Evolutionary conservation across 2,329 filamentous ascomycete species (phyloP).

Genomic region (Epicoccum nigrum): DNA sequence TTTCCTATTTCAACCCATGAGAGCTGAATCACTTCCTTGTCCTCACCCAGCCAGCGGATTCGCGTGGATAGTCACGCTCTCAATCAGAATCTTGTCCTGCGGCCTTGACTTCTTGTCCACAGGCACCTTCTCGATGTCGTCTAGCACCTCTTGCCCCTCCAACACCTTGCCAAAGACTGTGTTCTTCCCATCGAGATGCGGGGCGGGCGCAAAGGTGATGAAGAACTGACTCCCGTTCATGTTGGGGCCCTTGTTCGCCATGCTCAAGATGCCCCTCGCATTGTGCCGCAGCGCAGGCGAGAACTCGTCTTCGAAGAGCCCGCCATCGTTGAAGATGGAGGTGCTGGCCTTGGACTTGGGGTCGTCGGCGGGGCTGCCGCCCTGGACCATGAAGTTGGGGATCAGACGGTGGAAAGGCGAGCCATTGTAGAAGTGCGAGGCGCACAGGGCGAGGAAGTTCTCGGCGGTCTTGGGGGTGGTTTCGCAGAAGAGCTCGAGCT

Average conservation of each 20-base stretch:
- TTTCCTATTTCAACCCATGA: background rate
- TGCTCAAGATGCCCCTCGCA: conserved; percentile 72
- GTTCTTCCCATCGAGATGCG: conserved; percentile 83
- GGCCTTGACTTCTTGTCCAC: conserved; percentile 81
- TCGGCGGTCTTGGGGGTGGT: conserved; percentile 91
- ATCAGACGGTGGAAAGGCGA: conserved; percentile 83
- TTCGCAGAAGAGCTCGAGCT: conserved; percentile 96
- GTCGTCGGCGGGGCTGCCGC: conserved; percentile 63
- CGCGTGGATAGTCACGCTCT: conserved; percentile 75
- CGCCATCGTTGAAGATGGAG: conserved; percentile 68
- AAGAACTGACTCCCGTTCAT: conserved; percentile 85
- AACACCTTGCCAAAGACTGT: conserved; percentile 80
- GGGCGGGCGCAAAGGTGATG: conserved; percentile 75
- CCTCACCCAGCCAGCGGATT: conserved; percentile 72
- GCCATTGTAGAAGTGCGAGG: conserved; percentile 75
- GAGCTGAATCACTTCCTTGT: background rate
- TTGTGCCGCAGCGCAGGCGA: conserved; percentile 71
- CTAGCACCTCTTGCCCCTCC: conserved; percentile 65
- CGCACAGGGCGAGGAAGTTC: conserved; percentile 88
- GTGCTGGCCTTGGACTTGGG: conserved; percentile 67
- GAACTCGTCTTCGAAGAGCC: conserved; percentile 80
- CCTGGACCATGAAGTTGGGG: conserved; percentile 80
- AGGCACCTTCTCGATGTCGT: conserved; percentile 72
- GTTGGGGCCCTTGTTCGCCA: conserved; percentile 77
- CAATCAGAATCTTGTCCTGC: conserved; percentile 69